These are phyloP conservation scores for Lagenaria siceraria DNA, from an alignment of 306 rosid genomes.

Conservation along the genomic window DNA sequence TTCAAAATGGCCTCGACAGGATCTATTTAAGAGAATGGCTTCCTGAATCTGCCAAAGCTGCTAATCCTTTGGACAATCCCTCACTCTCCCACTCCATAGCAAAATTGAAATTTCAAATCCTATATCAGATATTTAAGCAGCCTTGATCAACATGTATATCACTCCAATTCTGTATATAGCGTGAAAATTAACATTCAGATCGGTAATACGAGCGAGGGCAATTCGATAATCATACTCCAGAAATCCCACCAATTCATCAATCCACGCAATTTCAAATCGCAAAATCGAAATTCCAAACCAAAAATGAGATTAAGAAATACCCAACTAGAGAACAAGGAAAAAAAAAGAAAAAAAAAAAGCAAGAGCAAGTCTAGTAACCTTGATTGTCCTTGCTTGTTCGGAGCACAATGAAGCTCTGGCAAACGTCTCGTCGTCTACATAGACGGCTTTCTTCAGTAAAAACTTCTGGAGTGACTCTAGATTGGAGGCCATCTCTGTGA, in stretches of 20 bases:
- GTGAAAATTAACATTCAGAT: not conserved
- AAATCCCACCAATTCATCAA: not conserved
- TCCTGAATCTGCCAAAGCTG: not conserved
- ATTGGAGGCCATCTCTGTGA: slow-evolving; percentile 71
- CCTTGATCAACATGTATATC: slow-evolving; percentile 28
- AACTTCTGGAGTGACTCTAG: slow-evolving; percentile 77
- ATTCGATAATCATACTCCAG: not conserved
- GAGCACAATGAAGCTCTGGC: slow-evolving; percentile 79
- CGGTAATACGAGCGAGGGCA: not conserved
- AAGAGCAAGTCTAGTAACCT: slow-evolving; percentile 19
- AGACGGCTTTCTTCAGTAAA: slow-evolving; percentile 73
- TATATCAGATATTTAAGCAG: not conserved
- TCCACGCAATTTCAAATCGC: not conserved
- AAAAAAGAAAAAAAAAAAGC: not conserved
- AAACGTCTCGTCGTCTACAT: slow-evolving; percentile 75
- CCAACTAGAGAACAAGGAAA: not conserved
- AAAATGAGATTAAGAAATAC: not conserved
- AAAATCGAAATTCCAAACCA: not conserved
- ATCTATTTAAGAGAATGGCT: not conserved
- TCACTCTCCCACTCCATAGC: not conserved
- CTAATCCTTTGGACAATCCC: not conserved
- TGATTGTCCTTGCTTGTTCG: slow-evolving; percentile 83
- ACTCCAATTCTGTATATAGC: not conserved
- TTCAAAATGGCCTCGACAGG: not conserved
- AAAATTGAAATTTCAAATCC: not conserved